Evolutionary conservation across 208 protist species (phyloP), one percentile per base, ranked within the genome.

Genomic region (Porcisia deanei): DNA sequence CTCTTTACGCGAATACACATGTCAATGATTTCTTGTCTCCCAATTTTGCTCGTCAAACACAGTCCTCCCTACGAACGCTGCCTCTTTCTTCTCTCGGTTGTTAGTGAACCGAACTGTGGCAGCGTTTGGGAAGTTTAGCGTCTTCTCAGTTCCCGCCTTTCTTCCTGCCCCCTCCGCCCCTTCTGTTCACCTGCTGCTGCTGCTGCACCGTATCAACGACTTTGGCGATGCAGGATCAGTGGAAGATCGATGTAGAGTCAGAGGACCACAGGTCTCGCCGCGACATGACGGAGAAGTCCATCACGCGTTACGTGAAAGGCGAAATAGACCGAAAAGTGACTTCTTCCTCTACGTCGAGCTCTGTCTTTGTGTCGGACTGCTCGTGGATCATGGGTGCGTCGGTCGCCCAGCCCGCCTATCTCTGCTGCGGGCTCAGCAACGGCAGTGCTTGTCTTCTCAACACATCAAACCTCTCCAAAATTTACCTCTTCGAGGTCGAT

Each of bases 401-500:
- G 9, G 59, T 60, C 20, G 78, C 78, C 2, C 72, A 77, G 43
- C 59, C 85, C 5, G 76, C 84, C 12, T 92, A 82, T 66, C 72
- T 94, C 25, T 85, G 92, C 52, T 94, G 84, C 67, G 85, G 82
- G 1, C 85, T 96, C 4, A 91, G 81, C 73, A 84, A 90, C 75
- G 90, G 85, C 25, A 82, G 64, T 20, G 77, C 94, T 25, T 93
- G 87, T 73, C 69, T 96, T 47, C 73, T 96, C 1, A 91, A 94
- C 77, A 90, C 85, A 14, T 68, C 77, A 12, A 93, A 91, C 59
- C 80, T 94, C 25, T 70, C 76, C 22, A 94, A 94, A 67, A 87
- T 83, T 52, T 92, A 93, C 71, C 73, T 96, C 4, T 90, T 94
- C 60, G 86, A 88, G 59, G 58, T 67, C 59, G 74, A 81, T 60